Base-by-base conservation (phyloP, 2,329 filamentous ascomycete species). In the Fusarium zealandicum region DNA sequence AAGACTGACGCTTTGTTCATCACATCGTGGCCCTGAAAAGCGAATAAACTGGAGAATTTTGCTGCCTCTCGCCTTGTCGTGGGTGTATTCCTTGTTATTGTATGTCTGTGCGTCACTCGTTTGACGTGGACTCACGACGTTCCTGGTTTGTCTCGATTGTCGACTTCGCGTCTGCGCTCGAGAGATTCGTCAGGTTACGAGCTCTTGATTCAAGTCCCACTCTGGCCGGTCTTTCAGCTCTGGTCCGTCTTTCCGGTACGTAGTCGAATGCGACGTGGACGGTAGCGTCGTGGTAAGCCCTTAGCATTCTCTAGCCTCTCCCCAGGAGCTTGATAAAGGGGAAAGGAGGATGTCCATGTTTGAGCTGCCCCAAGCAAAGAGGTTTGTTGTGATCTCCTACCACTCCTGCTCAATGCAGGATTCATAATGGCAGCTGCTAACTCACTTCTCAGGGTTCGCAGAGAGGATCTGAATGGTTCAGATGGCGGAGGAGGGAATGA, bases 391-490 rank as follows among this genome's bases (percentile, higher is more conserved):
- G 30, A 20, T 20, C 27, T 10, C 18, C n/a, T 12, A 39, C 32
- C 2, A 7, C n/a, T 27, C 40, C 28, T 25, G 13, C 28, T 32
- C 20, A 6, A 12, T 4, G 17, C 17, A 9, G n/a, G 30, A 37
- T n/a, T 8, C 11, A 28, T 36, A 30, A 10, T 20, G 9, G 12
- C 22, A 17, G 22, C 4, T 48, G 28, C 54, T 66, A 40, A 67
- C 25, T 16, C 8, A 16, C 11, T 17, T 11, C 27, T 8, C 48
- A 84, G 84, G 57, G 79, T 87, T 47, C 79, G 83, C 25, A 78
- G 84, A 48, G 76, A 81, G 59, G 82, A 86, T 32, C 71, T 87
- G 16, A 75, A 76, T 51, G 72, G 69, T 39, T 76, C 76, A 10
- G 70, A 69, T 38, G 63, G 61, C 11, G 65, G 62, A 3, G 56